Base-by-base conservation (phyloP, 75 land plant species). In the Gnetum montanum region DNA sequence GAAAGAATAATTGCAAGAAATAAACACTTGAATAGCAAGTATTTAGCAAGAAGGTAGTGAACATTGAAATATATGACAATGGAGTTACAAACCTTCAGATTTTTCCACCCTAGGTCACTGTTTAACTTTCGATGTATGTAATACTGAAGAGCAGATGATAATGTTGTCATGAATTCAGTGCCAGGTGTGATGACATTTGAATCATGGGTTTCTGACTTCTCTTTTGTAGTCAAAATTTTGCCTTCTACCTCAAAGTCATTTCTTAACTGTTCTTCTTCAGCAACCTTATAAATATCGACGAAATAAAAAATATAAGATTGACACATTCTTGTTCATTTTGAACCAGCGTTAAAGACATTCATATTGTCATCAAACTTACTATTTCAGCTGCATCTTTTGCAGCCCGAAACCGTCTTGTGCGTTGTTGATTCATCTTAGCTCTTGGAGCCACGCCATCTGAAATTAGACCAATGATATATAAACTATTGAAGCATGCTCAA, bases 101-200 rank as follows among this genome's bases (percentile, higher is more conserved):
- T 50, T 45, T 63, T 59, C 98, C 98, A 93, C 8, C 96, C 90
- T 31, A 77, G 73, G 43, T 72, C 69, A 26, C 48, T 46, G 65
- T 84, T 93, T 48, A 93, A 59, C 50, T 84, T 80, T 38, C 61
- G 28, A 18, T 89, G 98, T 29, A 82, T 63, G 50, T 89, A 89
- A 68, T 89, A 84, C 49, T 85, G 89, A 43, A 93, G 77, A 33
- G 98, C 96, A 51, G 71, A 71, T 1, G 98, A 86, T n/a, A 93
- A 72, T 48, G 70, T 71, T 24, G 71, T 80, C 98, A 93, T 93
- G 62, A 93, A 93, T 54, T 71, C 57, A 22, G 98, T 93, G 11
- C 98, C 98, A 46, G 98, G 98, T 51, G 98, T 93, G 31, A 93
- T 93, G 36, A 89, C 90, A 82, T 93, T 93, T 31, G 96, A 82